Percentiles rank a stretch among this genome's conserved stretches.
Conservation (phyloP, 169 alveolate species). For the Plasmodium falciparum region DNA sequence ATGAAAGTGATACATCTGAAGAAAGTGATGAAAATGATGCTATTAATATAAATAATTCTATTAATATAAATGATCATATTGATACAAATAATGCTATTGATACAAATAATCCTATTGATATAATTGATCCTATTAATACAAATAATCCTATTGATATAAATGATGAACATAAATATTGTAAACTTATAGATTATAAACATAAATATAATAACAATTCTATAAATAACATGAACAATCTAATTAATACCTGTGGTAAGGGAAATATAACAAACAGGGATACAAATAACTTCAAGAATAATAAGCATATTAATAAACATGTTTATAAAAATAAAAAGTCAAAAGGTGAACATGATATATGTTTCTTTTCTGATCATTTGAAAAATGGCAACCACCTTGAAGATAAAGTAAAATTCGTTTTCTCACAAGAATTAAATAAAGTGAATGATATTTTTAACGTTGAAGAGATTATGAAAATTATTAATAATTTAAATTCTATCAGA, state of each 20-base stretch:
- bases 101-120: no score
- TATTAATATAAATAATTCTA: no score
- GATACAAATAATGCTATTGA: no score
- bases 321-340: no score
- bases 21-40: no score
- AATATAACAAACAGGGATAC: neutral
- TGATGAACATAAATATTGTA: no score
- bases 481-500: conserved; percentile 76
- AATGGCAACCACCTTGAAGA: conserved; percentile 22
- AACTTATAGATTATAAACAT: neutral
- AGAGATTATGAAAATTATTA: conserved; percentile 72
- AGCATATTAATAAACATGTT: neutral
- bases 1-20: neutral
- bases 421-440: conserved; percentile 54
- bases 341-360: neutral
- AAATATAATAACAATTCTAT: neutral
- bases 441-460: conserved; percentile 46
- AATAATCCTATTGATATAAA: no score
- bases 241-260: neutral
- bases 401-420: conserved; percentile 71
- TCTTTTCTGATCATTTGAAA: conserved; percentile 2
- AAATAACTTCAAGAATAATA: no score
- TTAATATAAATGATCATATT: no score
- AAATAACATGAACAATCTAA: neutral
- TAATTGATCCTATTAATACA: no score